Conservation (phyloP, 2,329 filamentous ascomycete genomes). For the Penicillium sp. region DNA sequence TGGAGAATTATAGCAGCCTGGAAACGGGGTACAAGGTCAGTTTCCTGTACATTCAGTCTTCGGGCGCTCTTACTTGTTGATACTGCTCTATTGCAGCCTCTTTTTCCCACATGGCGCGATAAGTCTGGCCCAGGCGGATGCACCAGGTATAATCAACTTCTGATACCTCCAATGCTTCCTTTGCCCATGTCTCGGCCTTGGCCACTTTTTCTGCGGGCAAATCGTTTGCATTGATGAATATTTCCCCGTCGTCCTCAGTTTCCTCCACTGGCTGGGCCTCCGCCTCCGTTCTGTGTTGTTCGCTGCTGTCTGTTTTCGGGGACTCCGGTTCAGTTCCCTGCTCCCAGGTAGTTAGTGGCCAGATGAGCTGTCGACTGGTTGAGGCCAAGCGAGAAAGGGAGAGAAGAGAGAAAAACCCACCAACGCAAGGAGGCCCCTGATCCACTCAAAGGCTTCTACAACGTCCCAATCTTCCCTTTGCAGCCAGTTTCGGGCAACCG, state of each 20-base stretch:
- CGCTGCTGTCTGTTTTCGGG: no score
- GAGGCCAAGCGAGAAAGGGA: not conserved
- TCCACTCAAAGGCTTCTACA: not conserved
- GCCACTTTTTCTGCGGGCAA: not conserved
- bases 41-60: not conserved
- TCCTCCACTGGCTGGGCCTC: not conserved
- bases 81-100: conserved; percentile 3
- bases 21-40: not conserved
- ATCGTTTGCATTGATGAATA: not conserved
- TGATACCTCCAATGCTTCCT: not conserved
- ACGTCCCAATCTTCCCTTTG: not conserved
- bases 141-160: conserved; percentile 1
- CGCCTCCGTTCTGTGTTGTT: no score
- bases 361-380: no score
- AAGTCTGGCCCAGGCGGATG: not conserved
- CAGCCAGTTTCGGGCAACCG: conserved; percentile 11
- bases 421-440: conserved; percentile 7
- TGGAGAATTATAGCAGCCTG: conserved; percentile 5
- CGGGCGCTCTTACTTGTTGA: conserved; percentile 1
- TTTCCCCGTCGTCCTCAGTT: not conserved
- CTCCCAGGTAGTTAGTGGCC: no score
- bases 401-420: not conserved
- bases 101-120: not conserved
- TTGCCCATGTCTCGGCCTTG: conserved; percentile 3
- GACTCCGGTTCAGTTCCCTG: not conserved